phyloP scores from a whole-genome alignment of 768 basidiomycete genomes.

The Rhizopogon rudus region DNA sequence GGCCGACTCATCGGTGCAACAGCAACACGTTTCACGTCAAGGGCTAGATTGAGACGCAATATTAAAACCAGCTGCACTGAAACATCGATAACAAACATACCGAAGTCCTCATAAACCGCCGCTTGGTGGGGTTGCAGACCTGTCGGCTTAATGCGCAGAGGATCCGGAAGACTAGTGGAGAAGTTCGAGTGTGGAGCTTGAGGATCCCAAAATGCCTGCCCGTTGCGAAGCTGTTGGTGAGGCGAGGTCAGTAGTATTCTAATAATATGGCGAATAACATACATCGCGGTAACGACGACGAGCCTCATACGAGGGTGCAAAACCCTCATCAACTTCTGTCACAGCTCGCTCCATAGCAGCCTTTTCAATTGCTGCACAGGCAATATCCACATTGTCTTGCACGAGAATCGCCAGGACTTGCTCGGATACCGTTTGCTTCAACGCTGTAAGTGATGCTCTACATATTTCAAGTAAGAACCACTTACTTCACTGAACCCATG shows the following conservation, averaged over 20 bases:
- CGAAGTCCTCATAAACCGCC: conserved; percentile 94
- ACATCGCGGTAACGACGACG: conserved; percentile 87
- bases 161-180: conserved; percentile 74
- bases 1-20: conserved; percentile 51
- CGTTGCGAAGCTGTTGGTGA: conserved; percentile 48
- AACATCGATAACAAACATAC: conserved; percentile 30
- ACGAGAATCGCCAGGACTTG: conserved; percentile 76
- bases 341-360: conserved; percentile 97
- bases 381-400: conserved; percentile 88
- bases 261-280: conserved; percentile 11
- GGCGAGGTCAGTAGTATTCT: conserved; percentile 2
- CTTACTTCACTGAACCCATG: conserved; percentile 86
- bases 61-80: not conserved
- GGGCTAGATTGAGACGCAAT: conserved; percentile 28
- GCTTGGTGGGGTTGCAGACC: conserved; percentile 82
- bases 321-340: conserved; percentile 88
- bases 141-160: conserved; percentile 75
- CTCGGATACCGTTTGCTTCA: conserved; percentile 70
- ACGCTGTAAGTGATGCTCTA: conserved; percentile 6
- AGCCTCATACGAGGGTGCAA: conserved; percentile 74
- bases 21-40: conserved; percentile 53
- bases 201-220: conserved; percentile 88
- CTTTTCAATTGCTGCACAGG: conserved; percentile 92
- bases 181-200: conserved; percentile 67
- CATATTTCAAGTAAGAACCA: conserved; percentile 4